phyloP scores from a whole-genome alignment of 208 protist genomes.

The Crithidia bombi region DNA sequence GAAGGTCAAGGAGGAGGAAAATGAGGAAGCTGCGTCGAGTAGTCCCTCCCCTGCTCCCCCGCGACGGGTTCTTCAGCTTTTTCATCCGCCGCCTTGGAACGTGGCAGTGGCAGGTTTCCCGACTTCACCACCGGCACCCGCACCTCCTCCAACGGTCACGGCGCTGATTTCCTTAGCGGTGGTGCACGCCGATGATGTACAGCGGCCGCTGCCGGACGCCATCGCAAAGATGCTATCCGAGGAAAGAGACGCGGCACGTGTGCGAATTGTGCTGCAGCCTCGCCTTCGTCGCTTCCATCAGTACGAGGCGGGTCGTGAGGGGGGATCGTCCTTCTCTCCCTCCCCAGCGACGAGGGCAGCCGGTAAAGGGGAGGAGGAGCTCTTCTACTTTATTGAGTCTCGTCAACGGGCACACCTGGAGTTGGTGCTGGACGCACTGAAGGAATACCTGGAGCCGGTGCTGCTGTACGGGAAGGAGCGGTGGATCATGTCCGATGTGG shows the following conservation, averaged over 20 bases:
- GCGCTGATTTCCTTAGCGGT: conserved; percentile 57
- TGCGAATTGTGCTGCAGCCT: conserved; percentile 88
- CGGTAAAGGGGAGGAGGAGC: conserved; percentile 31
- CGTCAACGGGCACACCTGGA: conserved; percentile 74
- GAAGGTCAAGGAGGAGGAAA: neutral
- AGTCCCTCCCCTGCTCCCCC: conserved; percentile 9
- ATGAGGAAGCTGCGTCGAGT: neutral
- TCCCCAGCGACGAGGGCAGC: neutral
- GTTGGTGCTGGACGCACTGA: conserved; percentile 51
- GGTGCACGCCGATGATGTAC: conserved; percentile 30
- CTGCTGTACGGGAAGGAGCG: conserved; percentile 64
- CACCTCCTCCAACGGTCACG: neutral
- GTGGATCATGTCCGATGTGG: conserved; percentile 87
- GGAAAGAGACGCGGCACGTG: conserved; percentile 63
- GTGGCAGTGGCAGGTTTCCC: neutral
- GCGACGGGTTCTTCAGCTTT: conserved; percentile 17
- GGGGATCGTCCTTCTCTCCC: neutral
- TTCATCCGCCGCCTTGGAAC: conserved; percentile 3
- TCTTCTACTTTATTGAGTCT: conserved; percentile 87
- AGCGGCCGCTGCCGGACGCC: conserved; percentile 49
- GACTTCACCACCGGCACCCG: neutral
- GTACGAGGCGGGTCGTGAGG: conserved; percentile 10
- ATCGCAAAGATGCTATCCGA: conserved; percentile 68
- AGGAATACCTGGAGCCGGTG: conserved; percentile 74
- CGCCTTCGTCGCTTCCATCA: conserved; percentile 59